phyloP scores from a whole-genome alignment of 2,329 filamentous ascomycete species.

The Triangularia verruculosa region DNA sequence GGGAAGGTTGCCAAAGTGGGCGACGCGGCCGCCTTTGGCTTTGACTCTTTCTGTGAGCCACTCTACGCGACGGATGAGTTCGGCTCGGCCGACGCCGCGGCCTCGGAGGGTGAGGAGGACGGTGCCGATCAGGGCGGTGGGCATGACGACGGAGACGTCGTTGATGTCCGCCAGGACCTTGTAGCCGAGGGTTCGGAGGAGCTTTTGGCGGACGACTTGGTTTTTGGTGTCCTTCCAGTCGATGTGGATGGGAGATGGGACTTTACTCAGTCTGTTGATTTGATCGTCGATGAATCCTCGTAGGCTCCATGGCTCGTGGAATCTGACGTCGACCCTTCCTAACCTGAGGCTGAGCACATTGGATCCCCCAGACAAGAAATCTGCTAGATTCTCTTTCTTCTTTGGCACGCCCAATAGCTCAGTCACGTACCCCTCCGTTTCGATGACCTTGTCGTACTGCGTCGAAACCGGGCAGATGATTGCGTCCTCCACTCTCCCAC shows the following conservation, averaged over 20 bases:
- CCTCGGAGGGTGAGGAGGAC: constrained; percentile 88
- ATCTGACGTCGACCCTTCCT: constrained; percentile 89
- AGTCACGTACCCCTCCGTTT: constrained; percentile 94
- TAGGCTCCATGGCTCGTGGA: constrained; percentile 94
- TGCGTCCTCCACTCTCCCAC: constrained; percentile 82
- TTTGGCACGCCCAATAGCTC: constrained; percentile 93
- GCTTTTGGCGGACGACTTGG: constrained; percentile 60
- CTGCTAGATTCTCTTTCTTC: constrained; percentile 86
- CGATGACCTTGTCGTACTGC: constrained; percentile 98
- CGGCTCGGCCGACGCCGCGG: constrained; percentile 82
- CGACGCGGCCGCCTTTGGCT: constrained; percentile 85
- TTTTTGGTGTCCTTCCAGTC: constrained; percentile 48
- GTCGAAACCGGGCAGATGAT: constrained; percentile 95
- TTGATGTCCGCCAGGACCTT: constrained; percentile 94
- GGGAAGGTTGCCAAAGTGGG: constrained; percentile 81
- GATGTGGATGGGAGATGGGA: constrained; percentile 47
- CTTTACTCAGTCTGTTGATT: constrained; percentile 53
- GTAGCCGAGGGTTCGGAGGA: constrained; percentile 86
- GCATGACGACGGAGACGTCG: constrained; percentile 94
- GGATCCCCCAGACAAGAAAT: constrained; percentile 80
- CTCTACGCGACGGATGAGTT: constrained; percentile 80
- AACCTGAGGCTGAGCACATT: constrained; percentile 86
- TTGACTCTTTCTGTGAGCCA: constrained; percentile 83
- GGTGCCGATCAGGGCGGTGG: constrained; percentile 91
- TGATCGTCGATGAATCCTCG: constrained; percentile 78